phyloP scores from a whole-genome alignment of 371 early-diverging fungal species.

The Fennellomyces sp. region DNA sequence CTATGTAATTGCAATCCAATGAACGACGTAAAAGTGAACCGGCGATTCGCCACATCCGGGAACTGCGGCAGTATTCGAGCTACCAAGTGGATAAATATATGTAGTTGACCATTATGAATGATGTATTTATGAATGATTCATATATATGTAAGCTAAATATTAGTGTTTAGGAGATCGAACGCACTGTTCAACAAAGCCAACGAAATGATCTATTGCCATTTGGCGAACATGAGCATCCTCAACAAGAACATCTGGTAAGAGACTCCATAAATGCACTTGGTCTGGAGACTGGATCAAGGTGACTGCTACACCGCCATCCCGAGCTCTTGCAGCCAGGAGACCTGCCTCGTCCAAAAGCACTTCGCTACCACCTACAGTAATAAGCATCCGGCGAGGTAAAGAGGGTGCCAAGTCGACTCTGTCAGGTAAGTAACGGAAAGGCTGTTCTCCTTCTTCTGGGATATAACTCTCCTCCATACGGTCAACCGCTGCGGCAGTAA shows the following conservation, averaged over 20 bases:
- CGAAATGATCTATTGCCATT: conserved; percentile 89
- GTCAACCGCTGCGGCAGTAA: conserved; percentile 31
- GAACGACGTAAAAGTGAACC: no score
- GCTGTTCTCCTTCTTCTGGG: conserved; percentile 27
- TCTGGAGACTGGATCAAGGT: conserved; percentile 37
- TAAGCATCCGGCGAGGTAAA: conserved; percentile 30
- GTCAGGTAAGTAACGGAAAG: conserved; percentile 18
- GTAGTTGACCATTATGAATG: no score
- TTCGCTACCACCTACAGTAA: conserved; percentile 46
- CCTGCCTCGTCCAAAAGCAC: conserved; percentile 48
- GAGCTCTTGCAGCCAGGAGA: conserved; percentile 32
- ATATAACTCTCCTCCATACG: conserved; percentile 42
- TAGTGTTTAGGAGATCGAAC: background rate
- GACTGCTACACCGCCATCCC: conserved; percentile 31
- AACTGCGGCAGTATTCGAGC: no score
- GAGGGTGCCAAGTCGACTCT: conserved; percentile 16
- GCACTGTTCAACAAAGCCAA: conserved; percentile 61
- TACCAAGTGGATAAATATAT: no score
- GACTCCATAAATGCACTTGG: conserved; percentile 36
- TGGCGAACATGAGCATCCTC: conserved; percentile 53
- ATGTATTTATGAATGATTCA: no score
- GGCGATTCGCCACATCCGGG: no score
- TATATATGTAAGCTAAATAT: no score
- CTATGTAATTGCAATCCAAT: no score
- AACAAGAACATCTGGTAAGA: conserved; percentile 27